A percentile compares a stretch with the other conserved stretches of the same genome.
Evolutionary conservation across 495 filamentous ascomycete species (phyloP).

Genomic region (Aspergillus heteromorphus): DNA sequence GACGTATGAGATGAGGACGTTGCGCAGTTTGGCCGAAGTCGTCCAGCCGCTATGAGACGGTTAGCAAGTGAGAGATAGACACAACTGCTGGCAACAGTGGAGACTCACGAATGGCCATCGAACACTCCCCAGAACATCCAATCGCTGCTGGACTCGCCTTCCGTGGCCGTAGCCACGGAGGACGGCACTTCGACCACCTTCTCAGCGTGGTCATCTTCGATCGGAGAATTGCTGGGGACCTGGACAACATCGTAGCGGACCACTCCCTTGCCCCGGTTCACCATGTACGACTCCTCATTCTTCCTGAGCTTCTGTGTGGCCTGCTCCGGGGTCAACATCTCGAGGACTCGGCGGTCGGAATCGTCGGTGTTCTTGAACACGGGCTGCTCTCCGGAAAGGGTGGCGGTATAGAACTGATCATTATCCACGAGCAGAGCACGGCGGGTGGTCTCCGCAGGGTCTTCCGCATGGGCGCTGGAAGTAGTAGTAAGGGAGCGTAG

Average conservation of each 20-base stretch:
- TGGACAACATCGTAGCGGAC: slow-evolving; percentile 95
- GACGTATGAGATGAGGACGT: slow-evolving; percentile 85
- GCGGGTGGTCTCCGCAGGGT: slow-evolving; percentile 27
- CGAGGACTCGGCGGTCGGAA: slow-evolving; percentile 72
- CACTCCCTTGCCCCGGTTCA: slow-evolving; percentile 85
- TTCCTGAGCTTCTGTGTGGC: slow-evolving; percentile 82
- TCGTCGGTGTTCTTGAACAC: slow-evolving; percentile 82
- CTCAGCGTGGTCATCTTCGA: slow-evolving; percentile 96
- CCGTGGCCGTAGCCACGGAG: slow-evolving; percentile 44
- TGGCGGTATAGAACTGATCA: slow-evolving; percentile 77
- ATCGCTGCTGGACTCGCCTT: slow-evolving; percentile 60
- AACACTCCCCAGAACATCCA: slow-evolving; percentile 99
- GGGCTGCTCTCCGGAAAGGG: slow-evolving; percentile 73
- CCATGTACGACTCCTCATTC: slow-evolving; percentile 85
- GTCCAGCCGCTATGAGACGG: slow-evolving; percentile 75
- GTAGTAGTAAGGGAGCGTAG: slow-evolving; percentile 27
- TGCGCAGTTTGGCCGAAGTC: slow-evolving; percentile 91
- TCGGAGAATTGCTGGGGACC: slow-evolving; percentile 91
- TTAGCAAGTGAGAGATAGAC: slow-evolving; percentile 9
- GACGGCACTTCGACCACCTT: slow-evolving; percentile 88
- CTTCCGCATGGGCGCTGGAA: slow-evolving; percentile 28
- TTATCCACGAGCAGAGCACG: slow-evolving; percentile 67
- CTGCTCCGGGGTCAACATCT: slow-evolving; percentile 96
- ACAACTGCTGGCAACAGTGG: neutral
- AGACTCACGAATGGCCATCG: slow-evolving; percentile 83